These are phyloP conservation scores for Noccaea caerulescens DNA, from an alignment of 345 rosid species.

Conservation along the genomic window DNA sequence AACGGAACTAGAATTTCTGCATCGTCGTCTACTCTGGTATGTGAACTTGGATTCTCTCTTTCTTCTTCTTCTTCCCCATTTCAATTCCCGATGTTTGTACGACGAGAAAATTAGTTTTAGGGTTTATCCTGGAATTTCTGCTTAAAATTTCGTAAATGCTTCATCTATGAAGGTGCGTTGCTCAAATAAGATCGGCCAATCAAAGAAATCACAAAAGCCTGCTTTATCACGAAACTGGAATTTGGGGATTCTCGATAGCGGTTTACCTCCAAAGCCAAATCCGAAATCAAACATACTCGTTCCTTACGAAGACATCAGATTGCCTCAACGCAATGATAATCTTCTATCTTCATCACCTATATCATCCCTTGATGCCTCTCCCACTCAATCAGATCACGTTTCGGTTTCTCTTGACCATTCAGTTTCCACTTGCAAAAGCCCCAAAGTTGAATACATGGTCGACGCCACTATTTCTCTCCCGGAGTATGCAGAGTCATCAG, in stretches of 20 bases:
- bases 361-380: constrained; percentile 53
- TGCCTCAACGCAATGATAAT: constrained; percentile 7
- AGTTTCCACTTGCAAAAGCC: constrained; percentile 56
- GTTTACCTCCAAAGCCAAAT: constrained; percentile 37
- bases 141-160: constrained; percentile 1
- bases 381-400: constrained; percentile 50
- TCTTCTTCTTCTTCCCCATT: neutral
- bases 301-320: constrained; percentile 37
- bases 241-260: constrained; percentile 20
- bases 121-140: neutral
- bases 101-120: constrained; percentile 29
- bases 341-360: constrained; percentile 36
- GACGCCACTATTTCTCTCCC: constrained; percentile 62
- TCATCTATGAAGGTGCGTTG: constrained; percentile 34
- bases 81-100: neutral
- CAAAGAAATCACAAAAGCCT: constrained; percentile 36
- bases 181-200: constrained; percentile 20
- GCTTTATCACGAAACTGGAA: constrained; percentile 28
- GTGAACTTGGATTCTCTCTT: constrained; percentile 22
- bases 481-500: constrained; percentile 41
- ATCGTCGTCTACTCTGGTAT: constrained; percentile 63
- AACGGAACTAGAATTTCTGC: constrained; percentile 49
- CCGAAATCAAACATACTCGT: constrained; percentile 36
- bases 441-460: constrained; percentile 69
- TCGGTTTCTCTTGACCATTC: constrained; percentile 44